Percentiles rank a stretch among this genome's conserved stretches.
Conservation (phyloP, 768 basidiomycete species). For the Termitomyces sp. region DNA sequence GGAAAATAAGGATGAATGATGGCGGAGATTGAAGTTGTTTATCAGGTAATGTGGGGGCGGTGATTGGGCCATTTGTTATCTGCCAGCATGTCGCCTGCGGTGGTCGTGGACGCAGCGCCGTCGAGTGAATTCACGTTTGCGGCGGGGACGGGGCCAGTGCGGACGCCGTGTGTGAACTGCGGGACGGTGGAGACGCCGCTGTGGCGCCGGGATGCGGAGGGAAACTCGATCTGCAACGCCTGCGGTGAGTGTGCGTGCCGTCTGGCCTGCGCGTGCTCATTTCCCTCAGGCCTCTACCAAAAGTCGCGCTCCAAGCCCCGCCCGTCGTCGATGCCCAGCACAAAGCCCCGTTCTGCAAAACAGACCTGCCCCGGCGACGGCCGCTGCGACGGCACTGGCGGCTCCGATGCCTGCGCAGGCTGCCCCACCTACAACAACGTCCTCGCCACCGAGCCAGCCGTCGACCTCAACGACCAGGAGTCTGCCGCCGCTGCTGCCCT, state of each 20-base stretch:
- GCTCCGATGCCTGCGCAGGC: slow-evolving; percentile 87
- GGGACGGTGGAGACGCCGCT: slow-evolving; percentile 76
- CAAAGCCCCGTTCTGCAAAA: slow-evolving; percentile 12
- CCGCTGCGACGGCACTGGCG: slow-evolving; percentile 95
- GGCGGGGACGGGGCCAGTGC: slow-evolving; percentile 16
- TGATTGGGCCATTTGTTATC: slow-evolving; percentile 35
- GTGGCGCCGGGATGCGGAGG: slow-evolving; percentile 80
- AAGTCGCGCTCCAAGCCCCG: slow-evolving; percentile 78
- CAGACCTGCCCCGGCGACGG: slow-evolving; percentile 97
- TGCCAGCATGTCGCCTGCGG: slow-evolving; percentile 22
- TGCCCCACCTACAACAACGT: slow-evolving; percentile 97
- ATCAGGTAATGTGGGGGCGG: slow-evolving; percentile 25
- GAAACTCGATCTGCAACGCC: slow-evolving; percentile 85
- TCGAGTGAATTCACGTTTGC: slow-evolving; percentile 18
- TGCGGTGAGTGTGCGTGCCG: slow-evolving; percentile 51
- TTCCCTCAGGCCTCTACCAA: slow-evolving; percentile 68
- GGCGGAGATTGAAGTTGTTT: slow-evolving; percentile 16
- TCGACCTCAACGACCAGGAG: slow-evolving; percentile 15
- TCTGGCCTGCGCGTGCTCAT: slow-evolving; percentile 13
- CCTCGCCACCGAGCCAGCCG: slow-evolving; percentile 40
- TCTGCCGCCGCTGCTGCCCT: slow-evolving; percentile 20
- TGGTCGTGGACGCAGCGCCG: slow-evolving; percentile 19
- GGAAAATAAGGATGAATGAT: neutral
- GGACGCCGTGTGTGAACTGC: slow-evolving; percentile 68
- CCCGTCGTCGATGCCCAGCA: slow-evolving; percentile 40